phyloP scores from a whole-genome alignment of 768 basidiomycete species.

The Baorangia bicolor region DNA sequence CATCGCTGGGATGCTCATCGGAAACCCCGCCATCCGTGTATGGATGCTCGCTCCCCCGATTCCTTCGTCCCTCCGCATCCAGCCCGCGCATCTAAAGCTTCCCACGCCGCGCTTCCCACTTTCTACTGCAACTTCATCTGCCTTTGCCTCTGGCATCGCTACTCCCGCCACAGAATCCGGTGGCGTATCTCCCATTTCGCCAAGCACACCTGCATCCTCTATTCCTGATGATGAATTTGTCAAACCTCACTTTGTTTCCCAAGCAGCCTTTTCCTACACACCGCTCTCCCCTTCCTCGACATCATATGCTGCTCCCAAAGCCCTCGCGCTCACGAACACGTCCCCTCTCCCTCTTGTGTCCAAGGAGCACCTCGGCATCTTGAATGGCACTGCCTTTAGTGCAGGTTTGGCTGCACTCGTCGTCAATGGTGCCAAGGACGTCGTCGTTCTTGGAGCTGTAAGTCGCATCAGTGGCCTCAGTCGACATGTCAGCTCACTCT shows the following conservation, averaged over 20 bases:
- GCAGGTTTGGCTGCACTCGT: conserved; percentile 76
- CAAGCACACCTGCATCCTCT: conserved; percentile 37
- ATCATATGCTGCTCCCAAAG: conserved; percentile 38
- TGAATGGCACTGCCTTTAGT: conserved; percentile 87
- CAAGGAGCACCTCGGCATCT: conserved; percentile 77
- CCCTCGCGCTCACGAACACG: conserved; percentile 59
- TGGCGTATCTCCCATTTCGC: conserved; percentile 45
- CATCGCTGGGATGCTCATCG: conserved; percentile 77
- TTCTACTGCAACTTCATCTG: not conserved
- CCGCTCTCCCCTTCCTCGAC: not conserved
- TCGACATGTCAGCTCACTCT: not conserved
- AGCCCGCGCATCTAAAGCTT: conserved; percentile 9
- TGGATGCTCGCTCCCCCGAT: conserved; percentile 43
- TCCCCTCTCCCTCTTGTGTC: conserved; percentile 64
- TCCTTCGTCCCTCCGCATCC: not conserved
- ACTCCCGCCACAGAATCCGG: conserved; percentile 29
- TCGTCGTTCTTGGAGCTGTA: conserved; percentile 53
- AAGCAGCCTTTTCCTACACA: not conserved
- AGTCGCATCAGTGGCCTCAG: not conserved
- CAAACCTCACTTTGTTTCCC: not conserved
- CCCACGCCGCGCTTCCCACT: conserved; percentile 14
- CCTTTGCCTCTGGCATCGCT: conserved; percentile 13
- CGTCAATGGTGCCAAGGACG: conserved; percentile 66
- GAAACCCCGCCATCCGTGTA: conserved; percentile 76
- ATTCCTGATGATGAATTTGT: conserved; percentile 23